phyloP scores from a whole-genome alignment of 2,329 filamentous ascomycete species.

The Sphaerulina musiva region DNA sequence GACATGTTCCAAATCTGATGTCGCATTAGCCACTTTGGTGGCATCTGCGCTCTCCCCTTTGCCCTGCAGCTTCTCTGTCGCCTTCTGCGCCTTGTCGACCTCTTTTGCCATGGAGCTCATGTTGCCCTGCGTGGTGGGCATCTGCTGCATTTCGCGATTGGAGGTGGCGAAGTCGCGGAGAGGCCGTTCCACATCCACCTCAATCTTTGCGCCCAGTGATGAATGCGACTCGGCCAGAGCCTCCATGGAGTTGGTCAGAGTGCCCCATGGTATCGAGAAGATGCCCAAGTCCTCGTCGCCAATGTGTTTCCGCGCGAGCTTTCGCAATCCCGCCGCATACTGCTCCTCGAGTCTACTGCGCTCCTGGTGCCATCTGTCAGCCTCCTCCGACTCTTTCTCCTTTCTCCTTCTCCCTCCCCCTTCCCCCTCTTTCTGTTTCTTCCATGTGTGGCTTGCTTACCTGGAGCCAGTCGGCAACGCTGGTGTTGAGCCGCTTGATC shows the following conservation, averaged over 20 bases:
- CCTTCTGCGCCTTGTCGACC: constrained; percentile 75
- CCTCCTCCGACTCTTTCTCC: constrained; percentile 2
- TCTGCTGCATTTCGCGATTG: constrained; percentile 69
- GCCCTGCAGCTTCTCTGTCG: constrained; percentile 72
- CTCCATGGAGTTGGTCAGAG: constrained; percentile 73
- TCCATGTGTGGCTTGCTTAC: constrained; percentile 46
- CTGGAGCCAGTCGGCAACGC: constrained; percentile 96
- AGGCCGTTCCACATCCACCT: constrained; percentile 79
- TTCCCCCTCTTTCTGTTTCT: not conserved
- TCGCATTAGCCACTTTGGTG: constrained; percentile 69
- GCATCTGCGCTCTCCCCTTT: constrained; percentile 72
- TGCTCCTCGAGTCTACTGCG: constrained; percentile 84
- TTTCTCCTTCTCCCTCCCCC: too few relatives aligned
- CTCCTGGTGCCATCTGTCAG: constrained; percentile 54
- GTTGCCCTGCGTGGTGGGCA: constrained; percentile 76
- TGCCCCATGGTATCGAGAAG: constrained; percentile 85
- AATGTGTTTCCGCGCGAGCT: constrained; percentile 55
- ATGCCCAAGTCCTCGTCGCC: constrained; percentile 76
- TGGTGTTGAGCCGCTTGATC: constrained; percentile 76
- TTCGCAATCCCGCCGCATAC: constrained; percentile 76
- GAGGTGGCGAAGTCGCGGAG: constrained; percentile 67
- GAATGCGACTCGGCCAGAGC: constrained; percentile 78
- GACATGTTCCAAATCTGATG: constrained; percentile 67
- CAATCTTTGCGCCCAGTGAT: constrained; percentile 71
- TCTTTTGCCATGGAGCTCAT: constrained; percentile 74